Conservation (phyloP, 495 filamentous ascomycete genomes). For the Podospora anserina region DNA sequence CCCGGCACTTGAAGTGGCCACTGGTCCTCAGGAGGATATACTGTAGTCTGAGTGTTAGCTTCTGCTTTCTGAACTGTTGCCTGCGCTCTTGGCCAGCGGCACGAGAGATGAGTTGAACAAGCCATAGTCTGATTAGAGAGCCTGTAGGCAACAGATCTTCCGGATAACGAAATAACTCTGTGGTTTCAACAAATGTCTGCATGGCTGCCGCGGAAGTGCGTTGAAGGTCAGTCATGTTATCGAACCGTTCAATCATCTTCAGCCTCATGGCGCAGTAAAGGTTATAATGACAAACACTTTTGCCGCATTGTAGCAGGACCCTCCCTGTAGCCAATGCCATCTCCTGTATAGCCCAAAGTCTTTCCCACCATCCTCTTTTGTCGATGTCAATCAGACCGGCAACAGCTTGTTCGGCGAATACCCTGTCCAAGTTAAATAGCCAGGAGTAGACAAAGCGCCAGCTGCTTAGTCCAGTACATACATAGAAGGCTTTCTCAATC, state of each 20-base stretch:
- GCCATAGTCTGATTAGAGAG: too few relatives aligned
- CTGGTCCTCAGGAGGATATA: background rate
- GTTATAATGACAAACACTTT: background rate
- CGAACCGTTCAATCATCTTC: too few relatives aligned
- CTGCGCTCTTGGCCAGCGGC: background rate
- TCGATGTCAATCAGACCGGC: background rate
- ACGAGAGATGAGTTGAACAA: background rate
- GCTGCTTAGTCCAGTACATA: background rate
- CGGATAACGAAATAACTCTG: too few relatives aligned
- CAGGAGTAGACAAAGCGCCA: background rate
- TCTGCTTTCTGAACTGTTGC: background rate
- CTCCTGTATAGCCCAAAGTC: conserved; percentile 10
- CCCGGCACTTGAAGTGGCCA: conserved; percentile 3
- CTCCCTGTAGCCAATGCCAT: conserved; percentile 3
- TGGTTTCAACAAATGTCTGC: too few relatives aligned
- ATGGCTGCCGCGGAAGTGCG: too few relatives aligned
- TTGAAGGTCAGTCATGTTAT: too few relatives aligned
- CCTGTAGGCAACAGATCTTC: too few relatives aligned
- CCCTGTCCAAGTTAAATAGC: background rate
- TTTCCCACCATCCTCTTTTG: conserved; percentile 7
- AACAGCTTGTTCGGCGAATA: background rate
- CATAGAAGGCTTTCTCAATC: background rate
- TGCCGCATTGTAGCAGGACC: background rate
- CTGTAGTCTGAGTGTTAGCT: background rate
- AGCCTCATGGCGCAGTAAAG: too few relatives aligned